Conservation (phyloP, 1,284 basidiomycete genomes). For the Cutaneotrichosporon mucoides region DNA sequence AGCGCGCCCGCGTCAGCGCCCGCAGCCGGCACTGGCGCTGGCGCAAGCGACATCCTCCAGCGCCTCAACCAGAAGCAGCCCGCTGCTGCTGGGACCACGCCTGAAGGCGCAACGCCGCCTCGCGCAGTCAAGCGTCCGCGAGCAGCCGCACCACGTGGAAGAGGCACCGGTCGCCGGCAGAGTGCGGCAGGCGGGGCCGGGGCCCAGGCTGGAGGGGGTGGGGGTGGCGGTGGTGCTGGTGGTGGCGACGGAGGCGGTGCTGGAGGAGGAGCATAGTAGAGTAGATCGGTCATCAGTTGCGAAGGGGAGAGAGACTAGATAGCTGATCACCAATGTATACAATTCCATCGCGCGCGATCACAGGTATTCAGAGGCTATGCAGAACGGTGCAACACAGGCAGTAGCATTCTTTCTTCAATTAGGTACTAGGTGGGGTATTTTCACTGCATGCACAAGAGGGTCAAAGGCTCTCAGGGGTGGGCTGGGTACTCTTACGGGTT, state of each 20-base stretch:
- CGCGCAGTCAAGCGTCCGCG: constrained; percentile 17
- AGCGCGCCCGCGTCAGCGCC: neutral
- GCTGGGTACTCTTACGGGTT: too few relatives aligned
- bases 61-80: constrained; percentile 6
- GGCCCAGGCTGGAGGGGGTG: neutral
- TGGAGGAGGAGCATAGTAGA: neutral
- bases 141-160: constrained; percentile 6
- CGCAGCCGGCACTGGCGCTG: neutral
- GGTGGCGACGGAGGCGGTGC: neutral
- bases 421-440: too few relatives aligned
- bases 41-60: constrained; percentile 10
- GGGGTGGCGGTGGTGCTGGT: neutral
- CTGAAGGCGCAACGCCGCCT: neutral
- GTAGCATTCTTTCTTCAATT: too few relatives aligned
- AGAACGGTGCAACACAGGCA: too few relatives aligned
- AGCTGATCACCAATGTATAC: too few relatives aligned
- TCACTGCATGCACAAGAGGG: too few relatives aligned
- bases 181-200: constrained; percentile 4
- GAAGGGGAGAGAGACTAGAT: too few relatives aligned
- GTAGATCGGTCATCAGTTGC: too few relatives aligned
- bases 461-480: too few relatives aligned
- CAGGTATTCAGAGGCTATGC: too few relatives aligned
- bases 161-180: constrained; percentile 13
- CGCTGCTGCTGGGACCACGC: neutral
- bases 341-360: too few relatives aligned